These are phyloP conservation scores for Beauveria asiatica DNA, from an alignment of 2,329 filamentous ascomycete species.

Conservation along the genomic window DNA sequence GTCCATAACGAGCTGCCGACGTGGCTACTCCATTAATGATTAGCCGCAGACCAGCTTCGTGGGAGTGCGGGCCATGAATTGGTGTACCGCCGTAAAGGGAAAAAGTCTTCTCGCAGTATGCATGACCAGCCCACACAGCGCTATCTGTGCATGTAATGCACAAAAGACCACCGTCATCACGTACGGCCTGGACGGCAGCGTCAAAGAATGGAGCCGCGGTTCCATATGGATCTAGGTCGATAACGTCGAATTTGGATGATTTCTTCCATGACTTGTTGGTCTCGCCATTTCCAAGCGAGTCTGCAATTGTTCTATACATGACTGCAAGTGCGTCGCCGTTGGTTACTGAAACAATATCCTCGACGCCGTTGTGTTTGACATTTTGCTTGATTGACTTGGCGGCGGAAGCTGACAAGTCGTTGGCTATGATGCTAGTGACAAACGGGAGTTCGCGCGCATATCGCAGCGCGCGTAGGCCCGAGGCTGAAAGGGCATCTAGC, in stretches of 20 bases:
- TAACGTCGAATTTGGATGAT: conserved; percentile 69
- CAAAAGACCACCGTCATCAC: conserved; percentile 76
- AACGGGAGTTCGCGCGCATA: conserved; percentile 90
- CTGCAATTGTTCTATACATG: conserved; percentile 70
- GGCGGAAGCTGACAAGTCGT: conserved; percentile 74
- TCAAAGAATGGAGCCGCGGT: conserved; percentile 90
- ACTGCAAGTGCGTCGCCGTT: conserved; percentile 79
- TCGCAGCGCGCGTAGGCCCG: conserved; percentile 79
- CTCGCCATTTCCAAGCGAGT: conserved; percentile 37
- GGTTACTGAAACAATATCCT: conserved; percentile 61
- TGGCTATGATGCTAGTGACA: conserved; percentile 72
- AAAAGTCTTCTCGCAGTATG: conserved; percentile 90
- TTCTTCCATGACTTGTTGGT: conserved; percentile 30
- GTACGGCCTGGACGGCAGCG: conserved; percentile 75
- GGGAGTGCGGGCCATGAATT: conserved; percentile 73
- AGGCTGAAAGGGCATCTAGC: conserved; percentile 89
- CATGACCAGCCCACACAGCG: conserved; percentile 86
- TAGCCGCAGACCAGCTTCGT: conserved; percentile 81
- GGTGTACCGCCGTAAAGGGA: conserved; percentile 89
- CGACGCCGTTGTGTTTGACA: conserved; percentile 70
- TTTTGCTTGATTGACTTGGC: conserved; percentile 77
- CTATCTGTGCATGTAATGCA: conserved; percentile 97
- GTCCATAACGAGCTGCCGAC: conserved; percentile 74
- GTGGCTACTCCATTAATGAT: conserved; percentile 76
- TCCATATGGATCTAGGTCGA: conserved; percentile 94